Evolutionary conservation across 2,329 filamentous ascomycete species (phyloP).

Genomic region (Fusarium oxysporum): DNA sequence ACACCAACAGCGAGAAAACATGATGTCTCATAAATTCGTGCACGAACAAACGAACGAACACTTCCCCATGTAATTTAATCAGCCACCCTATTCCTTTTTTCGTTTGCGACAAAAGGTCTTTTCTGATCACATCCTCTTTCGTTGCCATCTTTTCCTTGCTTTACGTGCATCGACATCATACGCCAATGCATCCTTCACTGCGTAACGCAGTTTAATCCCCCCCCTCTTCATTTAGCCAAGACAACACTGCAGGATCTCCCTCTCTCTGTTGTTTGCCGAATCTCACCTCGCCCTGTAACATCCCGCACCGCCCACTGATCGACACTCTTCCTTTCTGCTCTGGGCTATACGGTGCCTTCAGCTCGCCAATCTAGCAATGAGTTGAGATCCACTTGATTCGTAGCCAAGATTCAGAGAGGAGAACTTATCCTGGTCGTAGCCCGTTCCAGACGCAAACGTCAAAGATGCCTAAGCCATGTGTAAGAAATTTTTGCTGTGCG

Average conservation of each 20-base stretch:
- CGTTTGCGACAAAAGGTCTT: neutral
- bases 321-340: conserved; percentile 2
- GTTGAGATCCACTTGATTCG: conserved; percentile 3
- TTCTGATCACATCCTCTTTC: conserved; percentile 16
- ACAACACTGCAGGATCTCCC: conserved; percentile 28
- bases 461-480: neutral
- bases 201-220: neutral
- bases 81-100: neutral
- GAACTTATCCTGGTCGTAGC: neutral
- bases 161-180: neutral
- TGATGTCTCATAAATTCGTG: conserved; percentile 28
- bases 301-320: conserved; percentile 16
- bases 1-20: conserved; percentile 20
- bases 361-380: conserved; percentile 31
- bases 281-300: neutral
- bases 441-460: conserved; percentile 6
- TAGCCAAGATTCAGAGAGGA: neutral
- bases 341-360: conserved; percentile 5
- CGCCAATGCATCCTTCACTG: neutral
- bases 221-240: neutral
- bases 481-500: neutral
- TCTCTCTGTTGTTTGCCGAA: neutral
- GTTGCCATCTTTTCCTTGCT: neutral
- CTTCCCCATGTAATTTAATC: neutral
- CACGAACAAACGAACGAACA: conserved; percentile 2